Percentiles rank a stretch among this genome's conserved stretches.
These are phyloP conservation scores for Paramyrothecium sp. DNA, from an alignment of 2,329 filamentous ascomycete species.

Conservation along the genomic window DNA sequence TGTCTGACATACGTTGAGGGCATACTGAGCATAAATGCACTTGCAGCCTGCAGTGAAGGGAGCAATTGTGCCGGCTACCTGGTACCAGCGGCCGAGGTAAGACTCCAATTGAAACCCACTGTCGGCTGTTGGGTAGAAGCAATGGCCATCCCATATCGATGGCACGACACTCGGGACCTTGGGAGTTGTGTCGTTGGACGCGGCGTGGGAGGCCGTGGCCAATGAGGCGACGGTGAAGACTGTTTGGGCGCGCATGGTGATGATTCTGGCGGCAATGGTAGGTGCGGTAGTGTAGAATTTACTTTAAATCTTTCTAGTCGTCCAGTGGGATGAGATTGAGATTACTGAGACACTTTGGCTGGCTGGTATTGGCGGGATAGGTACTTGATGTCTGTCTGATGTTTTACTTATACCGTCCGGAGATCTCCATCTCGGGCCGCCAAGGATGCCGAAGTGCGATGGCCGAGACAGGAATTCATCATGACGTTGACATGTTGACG, in stretches of 20 bases:
- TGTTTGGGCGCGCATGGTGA: conserved; percentile 8
- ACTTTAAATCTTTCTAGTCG: too few relatives aligned
- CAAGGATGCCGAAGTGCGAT: not conserved
- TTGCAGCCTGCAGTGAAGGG: conserved; percentile 28
- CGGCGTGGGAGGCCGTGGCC: conserved; percentile 6
- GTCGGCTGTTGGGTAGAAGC: conserved; percentile 27
- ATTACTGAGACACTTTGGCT: too few relatives aligned
- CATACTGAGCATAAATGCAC: conserved; percentile 28
- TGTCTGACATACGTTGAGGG: conserved; percentile 21
- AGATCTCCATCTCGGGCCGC: not conserved
- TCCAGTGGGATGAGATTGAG: too few relatives aligned
- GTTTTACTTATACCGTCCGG: not conserved
- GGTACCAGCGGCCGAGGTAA: conserved; percentile 31
- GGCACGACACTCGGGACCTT: conserved; percentile 19
- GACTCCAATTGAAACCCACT: conserved; percentile 22
- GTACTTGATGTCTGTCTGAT: too few relatives aligned
- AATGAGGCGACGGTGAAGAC: conserved; percentile 7
- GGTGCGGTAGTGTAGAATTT: too few relatives aligned
- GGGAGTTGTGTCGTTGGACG: conserved; percentile 8
- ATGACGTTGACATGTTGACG: not conserved
- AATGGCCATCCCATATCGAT: conserved; percentile 26
- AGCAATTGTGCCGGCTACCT: conserved; percentile 28
- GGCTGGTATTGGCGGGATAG: too few relatives aligned
- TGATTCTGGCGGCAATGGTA: not conserved
- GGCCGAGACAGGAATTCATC: not conserved